Percentiles rank a stretch among this genome's conserved stretches.
phyloP scores from a whole-genome alignment of 345 rosid genomes.

The Erucastrum elatum region DNA sequence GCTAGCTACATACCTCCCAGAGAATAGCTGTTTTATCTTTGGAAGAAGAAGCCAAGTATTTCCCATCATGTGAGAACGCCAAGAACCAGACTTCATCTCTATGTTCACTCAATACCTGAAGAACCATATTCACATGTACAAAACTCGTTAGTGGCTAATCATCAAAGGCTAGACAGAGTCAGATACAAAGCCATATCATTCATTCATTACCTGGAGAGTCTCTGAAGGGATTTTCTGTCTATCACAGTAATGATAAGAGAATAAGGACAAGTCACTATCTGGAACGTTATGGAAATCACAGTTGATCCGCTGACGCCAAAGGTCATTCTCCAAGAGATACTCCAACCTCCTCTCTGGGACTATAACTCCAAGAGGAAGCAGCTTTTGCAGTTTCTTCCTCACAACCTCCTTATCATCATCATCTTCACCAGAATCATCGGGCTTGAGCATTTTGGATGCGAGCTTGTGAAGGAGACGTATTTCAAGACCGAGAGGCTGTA shows the following conservation, averaged over 20 bases:
- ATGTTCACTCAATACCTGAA: conserved; percentile 54
- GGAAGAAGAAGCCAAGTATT: conserved; percentile 60
- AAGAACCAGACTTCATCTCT: conserved; percentile 63
- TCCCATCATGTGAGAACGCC: conserved; percentile 61
- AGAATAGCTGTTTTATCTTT: background rate
- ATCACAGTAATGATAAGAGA: conserved; percentile 47
- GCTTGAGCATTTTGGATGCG: background rate
- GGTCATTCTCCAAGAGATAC: conserved; percentile 51
- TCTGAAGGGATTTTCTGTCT: conserved; percentile 48
- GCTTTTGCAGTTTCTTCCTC: background rate
- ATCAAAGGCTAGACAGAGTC: background rate
- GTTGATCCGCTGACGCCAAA: conserved; percentile 27
- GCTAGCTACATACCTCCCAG: background rate
- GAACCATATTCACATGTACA: conserved; percentile 23
- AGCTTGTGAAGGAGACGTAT: background rate
- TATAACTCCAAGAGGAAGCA: conserved; percentile 29
- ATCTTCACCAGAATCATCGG: background rate
- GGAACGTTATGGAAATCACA: conserved; percentile 47
- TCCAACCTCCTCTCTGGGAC: conserved; percentile 54
- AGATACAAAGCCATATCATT: background rate
- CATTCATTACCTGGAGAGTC: conserved; percentile 50
- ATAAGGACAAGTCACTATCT: conserved; percentile 52
- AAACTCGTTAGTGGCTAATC: background rate
- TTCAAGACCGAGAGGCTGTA: background rate
- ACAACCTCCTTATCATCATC: background rate